A percentile compares a stretch with the other conserved stretches of the same genome.
These are phyloP conservation scores for Pythium insidiosum DNA, from an alignment of 352 stramenopile genomes.

Conservation along the genomic window DNA sequence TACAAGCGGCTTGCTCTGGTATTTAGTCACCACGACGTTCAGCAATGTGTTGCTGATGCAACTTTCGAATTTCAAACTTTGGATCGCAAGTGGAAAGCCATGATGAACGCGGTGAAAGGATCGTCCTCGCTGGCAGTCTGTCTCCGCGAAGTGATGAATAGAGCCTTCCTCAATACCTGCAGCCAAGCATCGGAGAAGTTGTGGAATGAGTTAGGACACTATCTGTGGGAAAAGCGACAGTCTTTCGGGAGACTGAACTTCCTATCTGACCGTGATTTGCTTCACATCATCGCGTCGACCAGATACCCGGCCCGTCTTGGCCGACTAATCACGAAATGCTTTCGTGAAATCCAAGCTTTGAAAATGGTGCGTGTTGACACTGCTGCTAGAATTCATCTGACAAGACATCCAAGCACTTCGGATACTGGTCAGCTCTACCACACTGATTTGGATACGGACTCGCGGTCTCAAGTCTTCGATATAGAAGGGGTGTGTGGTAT, in stretches of 20 bases:
- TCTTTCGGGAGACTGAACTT: slow-evolving; percentile 57
- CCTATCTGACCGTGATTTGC: slow-evolving; percentile 49
- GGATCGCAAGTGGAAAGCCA: slow-evolving; percentile 59
- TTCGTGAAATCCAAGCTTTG: slow-evolving; percentile 28
- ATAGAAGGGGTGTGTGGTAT: too few relatives aligned
- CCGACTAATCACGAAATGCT: slow-evolving; percentile 44
- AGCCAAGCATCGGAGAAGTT: slow-evolving; percentile 39
- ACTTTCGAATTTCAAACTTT: slow-evolving; percentile 52
- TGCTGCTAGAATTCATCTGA: background rate
- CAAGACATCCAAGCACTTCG: too few relatives aligned
- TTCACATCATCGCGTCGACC: slow-evolving; percentile 42
- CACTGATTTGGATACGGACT: too few relatives aligned
- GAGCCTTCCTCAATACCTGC: slow-evolving; percentile 33
- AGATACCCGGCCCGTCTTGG: slow-evolving; percentile 23
- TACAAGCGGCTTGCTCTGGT: slow-evolving; percentile 37
- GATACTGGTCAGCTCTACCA: too few relatives aligned
- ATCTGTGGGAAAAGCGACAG: slow-evolving; percentile 50
- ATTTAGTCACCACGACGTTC: slow-evolving; percentile 44
- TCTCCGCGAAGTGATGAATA: slow-evolving; percentile 48
- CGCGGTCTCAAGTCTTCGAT: too few relatives aligned
- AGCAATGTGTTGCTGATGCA: slow-evolving; percentile 42
- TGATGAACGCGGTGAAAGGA: slow-evolving; percentile 49
- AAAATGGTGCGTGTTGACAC: slow-evolving; percentile 12
- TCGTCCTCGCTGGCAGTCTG: slow-evolving; percentile 41
- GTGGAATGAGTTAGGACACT: slow-evolving; percentile 42